Evolutionary conservation across 495 filamentous ascomycete genomes (phyloP).

Genomic region (Collariella sp.): DNA sequence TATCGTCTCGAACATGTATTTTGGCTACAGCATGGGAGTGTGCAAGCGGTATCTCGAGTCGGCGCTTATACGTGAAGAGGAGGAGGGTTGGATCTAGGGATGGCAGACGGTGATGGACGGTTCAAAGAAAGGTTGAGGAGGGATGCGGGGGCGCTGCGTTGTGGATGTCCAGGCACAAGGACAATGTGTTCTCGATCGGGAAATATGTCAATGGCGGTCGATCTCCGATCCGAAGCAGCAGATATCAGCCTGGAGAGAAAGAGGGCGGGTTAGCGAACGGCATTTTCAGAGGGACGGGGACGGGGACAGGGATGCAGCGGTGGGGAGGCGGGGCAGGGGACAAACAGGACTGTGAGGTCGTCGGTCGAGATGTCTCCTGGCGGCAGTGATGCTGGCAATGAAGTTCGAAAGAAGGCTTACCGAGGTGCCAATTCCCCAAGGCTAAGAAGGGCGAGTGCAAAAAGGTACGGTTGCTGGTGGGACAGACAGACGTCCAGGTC

Average conservation of each 20-base stretch:
- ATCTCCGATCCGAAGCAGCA: conserved; percentile 4
- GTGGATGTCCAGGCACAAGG: not conserved
- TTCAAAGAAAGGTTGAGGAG: not conserved
- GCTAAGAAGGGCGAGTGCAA: not conserved
- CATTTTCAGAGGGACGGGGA: not conserved
- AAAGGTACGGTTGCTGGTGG: not conserved
- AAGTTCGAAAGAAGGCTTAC: not conserved
- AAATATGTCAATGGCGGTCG: conserved; percentile 1
- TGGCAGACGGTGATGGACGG: not conserved
- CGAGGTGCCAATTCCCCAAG: not conserved
- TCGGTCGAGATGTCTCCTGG: not conserved
- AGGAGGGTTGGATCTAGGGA: too few species aligned
- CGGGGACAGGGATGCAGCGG: conserved; percentile 2
- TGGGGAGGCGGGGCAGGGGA: not conserved
- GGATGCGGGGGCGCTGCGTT: not conserved
- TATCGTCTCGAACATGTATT: conserved; percentile 18
- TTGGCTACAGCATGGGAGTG: conserved; percentile 16
- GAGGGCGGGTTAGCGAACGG: conserved; percentile 6
- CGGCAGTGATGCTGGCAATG: not conserved
- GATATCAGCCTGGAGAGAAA: not conserved
- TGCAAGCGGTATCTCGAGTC: not conserved
- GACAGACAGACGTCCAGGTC: conserved; percentile 1
- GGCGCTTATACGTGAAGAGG: not conserved
- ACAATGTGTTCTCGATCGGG: not conserved
- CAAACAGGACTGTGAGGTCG: not conserved